phyloP scores from a whole-genome alignment of 169 alveolate species.

The Eimeria praecox region DNA sequence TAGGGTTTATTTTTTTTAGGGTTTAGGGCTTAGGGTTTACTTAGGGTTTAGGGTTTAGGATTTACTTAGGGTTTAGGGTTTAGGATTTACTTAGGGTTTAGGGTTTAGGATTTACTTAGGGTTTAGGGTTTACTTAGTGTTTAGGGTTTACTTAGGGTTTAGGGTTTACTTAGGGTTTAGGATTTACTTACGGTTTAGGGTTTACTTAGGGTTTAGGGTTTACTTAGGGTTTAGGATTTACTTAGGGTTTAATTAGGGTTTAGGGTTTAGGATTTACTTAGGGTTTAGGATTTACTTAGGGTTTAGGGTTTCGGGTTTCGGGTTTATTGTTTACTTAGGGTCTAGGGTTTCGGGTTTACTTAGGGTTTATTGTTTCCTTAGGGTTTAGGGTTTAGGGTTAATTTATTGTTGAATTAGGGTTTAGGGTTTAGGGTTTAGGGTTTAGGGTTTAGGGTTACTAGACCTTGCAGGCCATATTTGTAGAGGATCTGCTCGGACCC shows the following conservation, averaged over 20 bases:
- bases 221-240: no score
- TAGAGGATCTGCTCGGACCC: slow-evolving; percentile 90
- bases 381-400: no score
- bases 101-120: slow-evolving; percentile 28
- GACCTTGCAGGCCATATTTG: slow-evolving; percentile 88
- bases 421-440: slow-evolving; percentile 24
- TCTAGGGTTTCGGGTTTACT: no score
- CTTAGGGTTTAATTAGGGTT: no score
- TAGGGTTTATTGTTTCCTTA: no score
- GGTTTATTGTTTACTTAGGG: no score
- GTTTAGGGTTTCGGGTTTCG: background rate
- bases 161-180: no score
- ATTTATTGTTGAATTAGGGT: background rate
- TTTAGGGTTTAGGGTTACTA: slow-evolving; percentile 12
- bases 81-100: slow-evolving; percentile 46
- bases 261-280: no score
- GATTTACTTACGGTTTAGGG: no score
- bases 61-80: background rate
- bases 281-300: background rate
- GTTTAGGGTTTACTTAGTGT: no score
- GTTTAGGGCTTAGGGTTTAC: no score
- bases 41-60: background rate
- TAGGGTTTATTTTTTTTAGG: background rate
- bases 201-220: slow-evolving; percentile 5
- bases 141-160: no score